Conservation (phyloP, 495 filamentous ascomycete species). For the Tuber calosporum region DNA sequence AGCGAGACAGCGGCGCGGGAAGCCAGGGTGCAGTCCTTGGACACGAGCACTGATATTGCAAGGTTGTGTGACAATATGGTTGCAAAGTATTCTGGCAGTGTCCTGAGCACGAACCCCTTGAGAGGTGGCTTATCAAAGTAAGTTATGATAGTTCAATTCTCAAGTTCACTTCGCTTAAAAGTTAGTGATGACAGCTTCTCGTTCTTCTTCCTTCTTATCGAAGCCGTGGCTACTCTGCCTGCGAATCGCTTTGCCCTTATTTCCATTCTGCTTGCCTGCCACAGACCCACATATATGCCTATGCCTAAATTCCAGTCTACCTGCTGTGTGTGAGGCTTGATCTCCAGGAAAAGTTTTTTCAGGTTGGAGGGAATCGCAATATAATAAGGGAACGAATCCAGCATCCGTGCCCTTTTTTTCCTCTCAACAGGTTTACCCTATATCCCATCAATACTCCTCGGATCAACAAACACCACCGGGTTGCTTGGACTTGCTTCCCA, state of each 20-base stretch:
- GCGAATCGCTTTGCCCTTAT: background rate
- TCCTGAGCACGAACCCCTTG: background rate
- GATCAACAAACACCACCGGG: background rate
- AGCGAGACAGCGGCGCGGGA: conserved; percentile 2
- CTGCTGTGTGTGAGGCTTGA: background rate
- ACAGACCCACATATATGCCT: background rate
- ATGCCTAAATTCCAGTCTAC: background rate
- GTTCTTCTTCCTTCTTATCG: background rate
- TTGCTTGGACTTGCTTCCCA: background rate
- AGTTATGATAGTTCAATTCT: background rate
- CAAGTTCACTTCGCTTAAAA: background rate
- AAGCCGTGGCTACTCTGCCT: background rate
- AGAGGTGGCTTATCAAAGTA: background rate
- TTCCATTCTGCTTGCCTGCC: background rate
- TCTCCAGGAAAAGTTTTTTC: background rate
- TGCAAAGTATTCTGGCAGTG: background rate
- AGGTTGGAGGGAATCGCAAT: background rate
- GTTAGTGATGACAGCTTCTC: background rate
- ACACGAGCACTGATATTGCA: too few species aligned
- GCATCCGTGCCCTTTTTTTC: background rate
- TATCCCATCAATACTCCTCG: background rate
- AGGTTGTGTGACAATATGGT: background rate
- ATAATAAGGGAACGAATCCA: background rate
- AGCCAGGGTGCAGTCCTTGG: background rate
- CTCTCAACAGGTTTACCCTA: too few species aligned